Evolutionary conservation across 2,329 filamentous ascomycete genomes (phyloP).

Genomic region (Monilinia fructigena): DNA sequence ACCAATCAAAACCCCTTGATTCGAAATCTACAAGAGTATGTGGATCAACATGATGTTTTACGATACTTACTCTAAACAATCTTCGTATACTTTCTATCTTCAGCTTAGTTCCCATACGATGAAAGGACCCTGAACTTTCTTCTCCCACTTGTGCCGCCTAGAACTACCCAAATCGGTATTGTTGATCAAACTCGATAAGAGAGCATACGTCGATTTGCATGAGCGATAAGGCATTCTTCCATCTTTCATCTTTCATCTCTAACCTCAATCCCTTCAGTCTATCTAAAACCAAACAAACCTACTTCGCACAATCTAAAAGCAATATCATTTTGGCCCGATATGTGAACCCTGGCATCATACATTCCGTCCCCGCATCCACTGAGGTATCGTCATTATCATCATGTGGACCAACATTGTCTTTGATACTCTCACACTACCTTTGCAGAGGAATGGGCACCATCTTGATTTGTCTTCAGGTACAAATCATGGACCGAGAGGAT

Average conservation of each 20-base stretch:
- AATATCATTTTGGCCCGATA: background rate
- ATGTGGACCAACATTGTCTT: constrained; percentile 8
- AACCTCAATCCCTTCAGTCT: too few species aligned
- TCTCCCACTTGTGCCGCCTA: constrained; percentile 9
- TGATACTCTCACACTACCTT: constrained; percentile 4
- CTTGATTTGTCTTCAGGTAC: background rate
- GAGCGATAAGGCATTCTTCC: constrained; percentile 13
- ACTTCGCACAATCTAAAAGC: too few species aligned
- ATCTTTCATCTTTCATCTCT: too few species aligned
- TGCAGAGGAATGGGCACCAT: background rate
- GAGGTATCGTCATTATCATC: background rate
- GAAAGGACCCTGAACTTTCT: constrained; percentile 2
- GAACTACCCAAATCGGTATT: constrained; percentile 6
- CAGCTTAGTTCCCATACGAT: background rate
- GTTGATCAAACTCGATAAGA: constrained; percentile 6
- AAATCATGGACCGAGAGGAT: background rate
- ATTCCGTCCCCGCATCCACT: constrained; percentile 3
- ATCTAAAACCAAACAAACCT: too few species aligned
- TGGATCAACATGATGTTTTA: too few species aligned
- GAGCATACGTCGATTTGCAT: background rate
- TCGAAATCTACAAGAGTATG: too few species aligned
- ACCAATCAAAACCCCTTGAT: too few species aligned
- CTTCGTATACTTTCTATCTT: background rate
- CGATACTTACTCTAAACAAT: too few species aligned
- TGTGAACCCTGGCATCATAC: background rate